Evolutionary conservation across 441 rosid species (phyloP).

Genomic region (Flueggea neowawraea): DNA sequence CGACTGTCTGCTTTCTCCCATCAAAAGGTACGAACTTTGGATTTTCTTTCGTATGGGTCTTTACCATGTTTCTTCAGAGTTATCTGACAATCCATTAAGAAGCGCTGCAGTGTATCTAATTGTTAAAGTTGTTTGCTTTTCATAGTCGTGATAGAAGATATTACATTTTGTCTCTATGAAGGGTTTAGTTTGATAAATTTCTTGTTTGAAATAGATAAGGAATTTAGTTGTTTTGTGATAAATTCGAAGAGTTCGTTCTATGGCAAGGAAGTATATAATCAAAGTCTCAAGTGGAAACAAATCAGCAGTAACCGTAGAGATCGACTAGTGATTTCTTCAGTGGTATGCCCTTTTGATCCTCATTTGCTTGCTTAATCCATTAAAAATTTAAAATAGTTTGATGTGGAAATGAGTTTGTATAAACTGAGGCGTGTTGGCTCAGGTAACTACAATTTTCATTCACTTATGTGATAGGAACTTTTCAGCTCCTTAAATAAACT

Average conservation of each 20-base stretch:
- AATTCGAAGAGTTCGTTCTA: conserved; percentile 32
- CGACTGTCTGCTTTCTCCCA: conserved; percentile 34
- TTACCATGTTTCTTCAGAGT: background rate
- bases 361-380: background rate
- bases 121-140: background rate
- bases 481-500: too few relatives aligned
- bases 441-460: too few relatives aligned
- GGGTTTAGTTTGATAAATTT: conserved; percentile 2
- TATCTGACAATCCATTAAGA: background rate
- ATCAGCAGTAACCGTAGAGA: conserved; percentile 14
- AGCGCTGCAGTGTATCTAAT: background rate
- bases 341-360: background rate
- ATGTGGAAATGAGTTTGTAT: too few relatives aligned
- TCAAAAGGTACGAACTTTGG: conserved; percentile 32
- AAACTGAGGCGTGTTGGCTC: too few relatives aligned
- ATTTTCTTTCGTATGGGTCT: background rate
- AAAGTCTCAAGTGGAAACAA: conserved; percentile 20
- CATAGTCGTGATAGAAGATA: background rate
- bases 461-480: too few relatives aligned
- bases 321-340: conserved; percentile 12
- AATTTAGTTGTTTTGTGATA: conserved; percentile 22
- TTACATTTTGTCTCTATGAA: background rate
- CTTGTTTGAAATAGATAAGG: conserved; percentile 32
- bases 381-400: background rate
- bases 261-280: conserved; percentile 22